Evolutionary conservation across 2,329 filamentous ascomycete species (phyloP).

Genomic region (Cladobotryum mycophilum): DNA sequence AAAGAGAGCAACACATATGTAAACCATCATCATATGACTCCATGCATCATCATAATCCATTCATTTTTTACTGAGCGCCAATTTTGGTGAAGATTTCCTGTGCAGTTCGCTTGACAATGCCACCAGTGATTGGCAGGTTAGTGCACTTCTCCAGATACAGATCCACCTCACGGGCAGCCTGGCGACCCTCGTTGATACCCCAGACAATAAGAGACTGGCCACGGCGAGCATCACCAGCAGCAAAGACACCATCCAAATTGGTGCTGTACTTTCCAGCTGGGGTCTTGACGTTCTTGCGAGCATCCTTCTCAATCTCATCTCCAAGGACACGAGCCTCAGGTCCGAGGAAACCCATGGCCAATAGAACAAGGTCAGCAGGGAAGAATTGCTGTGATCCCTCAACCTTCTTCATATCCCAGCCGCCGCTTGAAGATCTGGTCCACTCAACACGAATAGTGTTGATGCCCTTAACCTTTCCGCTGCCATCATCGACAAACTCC

Average conservation of each 20-base stretch:
- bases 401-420: conserved; percentile 98
- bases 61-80: conserved; percentile 10
- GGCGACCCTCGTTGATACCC: conserved; percentile 96
- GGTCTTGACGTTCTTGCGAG: conserved; percentile 94
- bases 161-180: conserved; percentile 88
- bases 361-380: conserved; percentile 85
- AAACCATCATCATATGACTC: neutral
- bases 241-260: conserved; percentile 82
- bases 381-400: conserved; percentile 93
- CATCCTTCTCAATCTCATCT: conserved; percentile 84
- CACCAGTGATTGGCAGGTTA: conserved; percentile 80
- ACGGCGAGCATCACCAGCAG: conserved; percentile 89
- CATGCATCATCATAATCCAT: neutral
- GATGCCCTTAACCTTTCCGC: conserved; percentile 86
- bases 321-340: conserved; percentile 85
- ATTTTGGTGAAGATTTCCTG: conserved; percentile 54
- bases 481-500: conserved; percentile 87
- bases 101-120: conserved; percentile 81
- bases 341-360: conserved; percentile 96
- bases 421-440: conserved; percentile 81
- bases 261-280: conserved; percentile 80
- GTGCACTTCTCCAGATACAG: conserved; percentile 75
- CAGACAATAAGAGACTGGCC: conserved; percentile 95
- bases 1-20: neutral
- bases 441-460: conserved; percentile 94